Evolutionary conservation across 192 early-diverging fungal species (phyloP).

Genomic region (Diversispora epigaea): DNA sequence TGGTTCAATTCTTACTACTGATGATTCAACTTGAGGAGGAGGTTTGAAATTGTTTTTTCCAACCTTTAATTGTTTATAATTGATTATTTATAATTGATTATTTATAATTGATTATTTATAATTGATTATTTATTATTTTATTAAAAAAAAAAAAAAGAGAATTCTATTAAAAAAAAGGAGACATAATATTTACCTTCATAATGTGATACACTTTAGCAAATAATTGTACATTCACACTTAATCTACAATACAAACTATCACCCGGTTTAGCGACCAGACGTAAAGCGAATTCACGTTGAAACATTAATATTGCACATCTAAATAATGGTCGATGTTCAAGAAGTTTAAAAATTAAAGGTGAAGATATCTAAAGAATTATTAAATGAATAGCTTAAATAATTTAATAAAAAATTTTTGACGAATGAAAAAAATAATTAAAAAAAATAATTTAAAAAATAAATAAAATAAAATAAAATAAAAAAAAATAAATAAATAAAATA

Average conservation of each 20-base stretch:
- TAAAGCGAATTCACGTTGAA: slow-evolving; percentile 98
- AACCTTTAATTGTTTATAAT: slow-evolving; percentile 49
- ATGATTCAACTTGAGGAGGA: slow-evolving; percentile 94
- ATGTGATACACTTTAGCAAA: slow-evolving; percentile 92
- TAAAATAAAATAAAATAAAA: background rate
- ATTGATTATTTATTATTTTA: too few relatives aligned
- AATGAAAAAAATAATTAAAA: background rate
- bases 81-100: too few relatives aligned
- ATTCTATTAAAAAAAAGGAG: background rate
- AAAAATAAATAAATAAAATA: background rate
- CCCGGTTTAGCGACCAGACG: slow-evolving; percentile 93
- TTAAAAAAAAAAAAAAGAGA: background rate
- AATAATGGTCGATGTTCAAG: slow-evolving; percentile 92
- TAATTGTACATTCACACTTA: slow-evolving; percentile 93
- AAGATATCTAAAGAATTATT: slow-evolving; percentile 74
- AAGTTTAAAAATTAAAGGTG: slow-evolving; percentile 93
- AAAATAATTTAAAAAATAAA: background rate
- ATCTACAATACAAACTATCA: slow-evolving; percentile 85
- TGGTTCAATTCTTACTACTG: slow-evolving; percentile 93
- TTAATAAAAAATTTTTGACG: background rate
- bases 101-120: too few relatives aligned
- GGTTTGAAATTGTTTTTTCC: slow-evolving; percentile 98
- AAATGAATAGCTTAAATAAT: background rate
- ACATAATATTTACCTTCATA: slow-evolving; percentile 69
- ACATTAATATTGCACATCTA: slow-evolving; percentile 95